Evolutionary conservation across 345 rosid genomes (phyloP), one percentile per base, ranked within the genome.

Genomic region (Cardamine occulta): DNA sequence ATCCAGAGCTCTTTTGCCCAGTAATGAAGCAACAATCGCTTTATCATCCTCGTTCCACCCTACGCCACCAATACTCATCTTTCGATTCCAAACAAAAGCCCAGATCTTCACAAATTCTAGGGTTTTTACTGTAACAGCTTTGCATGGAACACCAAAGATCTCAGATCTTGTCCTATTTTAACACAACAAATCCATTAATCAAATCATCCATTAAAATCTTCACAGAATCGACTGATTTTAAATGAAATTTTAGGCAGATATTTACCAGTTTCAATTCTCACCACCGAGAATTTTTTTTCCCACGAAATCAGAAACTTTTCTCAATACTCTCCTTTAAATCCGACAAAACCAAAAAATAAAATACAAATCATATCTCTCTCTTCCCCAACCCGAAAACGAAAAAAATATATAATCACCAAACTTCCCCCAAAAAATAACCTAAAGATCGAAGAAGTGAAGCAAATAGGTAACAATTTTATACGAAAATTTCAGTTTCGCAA

Each of bases 21-120:
- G 65, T 59, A 91, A 85, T 1, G 93, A 84, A 23, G 89, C 89
- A 61, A 85, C 85, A 72, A 85, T 78, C n/a, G 89, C 82, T 75
- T 80, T 91, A 45, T 91, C 95, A 23, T 89, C 97, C 14, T 89
- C 90, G 76, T 82, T 87, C 93, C 95, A 91, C 56, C 47, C 53
- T 1, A 60, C 56, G 3, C 83, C 77, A 78, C 64, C 56, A 1
- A 40, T 48, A 12, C 39, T 73, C 78, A 73, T 79, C 48, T 32
- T 34, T 34, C 37, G 74, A 83, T 87, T 88, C 83, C 14, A 75
- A 8, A 8, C 5, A 48, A 68, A 29, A 15, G 18, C 53, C 44
- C 61, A 63, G 72, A 71, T 68, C 74, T 35, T 37, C 79, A 34
- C 18, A 21, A 18, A 23, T 56, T 14, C 62, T 40, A 65, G 39